A percentile compares a stretch with the other conserved stretches of the same genome.
phyloP scores from a whole-genome alignment of 345 rosid species.

The Carallia brachiata region DNA sequence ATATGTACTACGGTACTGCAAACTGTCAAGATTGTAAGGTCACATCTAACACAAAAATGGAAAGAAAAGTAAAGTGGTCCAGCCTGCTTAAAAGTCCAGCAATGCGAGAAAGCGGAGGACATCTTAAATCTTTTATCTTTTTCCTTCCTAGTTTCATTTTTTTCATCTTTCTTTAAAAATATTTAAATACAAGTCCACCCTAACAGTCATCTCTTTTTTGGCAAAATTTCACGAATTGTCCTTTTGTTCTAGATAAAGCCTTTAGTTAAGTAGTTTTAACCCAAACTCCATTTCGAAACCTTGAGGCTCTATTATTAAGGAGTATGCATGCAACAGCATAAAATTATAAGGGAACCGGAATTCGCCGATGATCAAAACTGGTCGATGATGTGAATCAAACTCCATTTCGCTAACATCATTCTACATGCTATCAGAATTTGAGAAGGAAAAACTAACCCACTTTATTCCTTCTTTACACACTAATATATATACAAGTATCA shows the following conservation, averaged over 20 bases:
- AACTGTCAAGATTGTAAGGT: slow-evolving; percentile 35
- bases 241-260: too few species aligned
- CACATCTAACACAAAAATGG: slow-evolving; percentile 46
- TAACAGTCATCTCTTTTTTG: too few species aligned
- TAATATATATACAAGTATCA: too few species aligned
- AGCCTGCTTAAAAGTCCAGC: slow-evolving; percentile 9
- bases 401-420: neutral
- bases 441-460: too few species aligned
- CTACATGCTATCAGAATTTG: too few species aligned
- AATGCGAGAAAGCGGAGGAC: neutral
- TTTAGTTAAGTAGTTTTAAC: too few species aligned
- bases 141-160: neutral
- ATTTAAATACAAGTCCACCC: too few species aligned
- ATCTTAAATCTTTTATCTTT: slow-evolving; percentile 12
- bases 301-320: too few species aligned
- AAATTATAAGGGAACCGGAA: neutral
- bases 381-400: neutral
- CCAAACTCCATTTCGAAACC: too few species aligned
- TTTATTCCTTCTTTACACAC: too few species aligned
- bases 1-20: slow-evolving; percentile 14
- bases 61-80: slow-evolving; percentile 29
- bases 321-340: too few species aligned
- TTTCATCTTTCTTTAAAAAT: neutral
- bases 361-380: neutral
- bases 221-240: too few species aligned